phyloP scores from a whole-genome alignment of 2,329 filamentous ascomycete species.

The Podosphaera fusca region DNA sequence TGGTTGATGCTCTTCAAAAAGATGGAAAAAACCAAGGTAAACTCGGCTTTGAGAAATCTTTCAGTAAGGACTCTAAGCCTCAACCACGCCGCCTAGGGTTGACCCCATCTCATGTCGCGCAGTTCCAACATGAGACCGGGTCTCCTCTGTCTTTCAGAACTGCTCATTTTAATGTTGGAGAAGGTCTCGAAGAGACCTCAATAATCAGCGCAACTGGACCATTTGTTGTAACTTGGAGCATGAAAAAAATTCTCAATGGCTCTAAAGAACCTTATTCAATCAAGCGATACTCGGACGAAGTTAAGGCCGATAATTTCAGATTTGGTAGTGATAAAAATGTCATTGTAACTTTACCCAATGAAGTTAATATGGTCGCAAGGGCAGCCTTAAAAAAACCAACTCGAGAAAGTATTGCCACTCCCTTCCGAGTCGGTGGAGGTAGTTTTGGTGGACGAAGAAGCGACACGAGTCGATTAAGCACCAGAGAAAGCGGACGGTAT shows the following conservation, averaged over 20 bases:
- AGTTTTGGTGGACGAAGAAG: constrained; percentile 22
- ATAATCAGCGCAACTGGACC: constrained; percentile 94
- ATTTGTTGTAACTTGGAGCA: constrained; percentile 88
- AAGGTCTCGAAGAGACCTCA: constrained; percentile 61
- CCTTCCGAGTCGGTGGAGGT: constrained; percentile 23
- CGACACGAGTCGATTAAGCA: constrained; percentile 26
- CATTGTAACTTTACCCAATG: constrained; percentile 86
- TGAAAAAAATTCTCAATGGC: constrained; percentile 69
- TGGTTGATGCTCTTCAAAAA: constrained; percentile 80
- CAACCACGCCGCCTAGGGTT: constrained; percentile 76
- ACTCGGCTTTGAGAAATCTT: constrained; percentile 87
- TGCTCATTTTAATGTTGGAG: constrained; percentile 80
- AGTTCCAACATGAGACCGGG: constrained; percentile 92
- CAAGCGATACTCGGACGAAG: constrained; percentile 84
- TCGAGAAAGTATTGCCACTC: constrained; percentile 60
- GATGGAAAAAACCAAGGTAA: constrained; percentile 91
- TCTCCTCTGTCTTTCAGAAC: constrained; percentile 69
- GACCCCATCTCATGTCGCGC: constrained; percentile 77
- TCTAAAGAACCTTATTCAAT: constrained; percentile 81
- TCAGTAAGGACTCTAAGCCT: constrained; percentile 80
- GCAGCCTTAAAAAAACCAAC: constrained; percentile 69
- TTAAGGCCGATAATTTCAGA: constrained; percentile 97
- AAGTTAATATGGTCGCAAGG: constrained; percentile 93
- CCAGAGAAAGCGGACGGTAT: constrained; percentile 34
- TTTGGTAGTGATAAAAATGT: constrained; percentile 95